Percentiles rank a stretch among this genome's conserved stretches.
These are phyloP conservation scores for Lepraria neglecta DNA, from an alignment of 495 filamentous ascomycete species.

Conservation along the genomic window DNA sequence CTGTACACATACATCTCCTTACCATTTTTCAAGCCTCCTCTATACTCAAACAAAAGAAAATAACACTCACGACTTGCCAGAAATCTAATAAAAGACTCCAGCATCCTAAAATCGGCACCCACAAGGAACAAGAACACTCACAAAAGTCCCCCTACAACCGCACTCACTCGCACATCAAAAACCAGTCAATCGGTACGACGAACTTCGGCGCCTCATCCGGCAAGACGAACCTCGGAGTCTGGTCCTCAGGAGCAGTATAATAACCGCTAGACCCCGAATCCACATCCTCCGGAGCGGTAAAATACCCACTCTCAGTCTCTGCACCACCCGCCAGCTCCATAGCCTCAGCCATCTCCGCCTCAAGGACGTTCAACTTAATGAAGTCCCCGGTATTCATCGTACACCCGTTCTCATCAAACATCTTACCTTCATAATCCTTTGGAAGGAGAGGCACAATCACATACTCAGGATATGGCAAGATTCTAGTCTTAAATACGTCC, in stretches of 20 bases:
- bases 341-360: not conserved
- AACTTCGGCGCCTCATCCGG: no score
- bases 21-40: no score
- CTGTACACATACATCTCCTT: no score
- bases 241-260: no score
- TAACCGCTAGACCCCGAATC: no score
- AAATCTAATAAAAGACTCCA: not conserved
- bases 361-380: not conserved
- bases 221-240: no score
- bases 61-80: no score
- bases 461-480: not conserved
- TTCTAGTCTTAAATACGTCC: not conserved
- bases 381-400: not conserved
- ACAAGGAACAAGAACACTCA: not conserved
- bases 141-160: not conserved
- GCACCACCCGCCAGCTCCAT: no score
- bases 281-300: not conserved
- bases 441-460: not conserved
- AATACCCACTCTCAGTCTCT: no score
- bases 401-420: conserved; percentile 13
- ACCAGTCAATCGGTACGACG: not conserved
- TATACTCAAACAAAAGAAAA: no score
- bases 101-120: not conserved
- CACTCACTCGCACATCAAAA: not conserved
- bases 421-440: not conserved